phyloP scores from a whole-genome alignment of 1,284 basidiomycete species.

The Cryptococcus maquisensis region DNA sequence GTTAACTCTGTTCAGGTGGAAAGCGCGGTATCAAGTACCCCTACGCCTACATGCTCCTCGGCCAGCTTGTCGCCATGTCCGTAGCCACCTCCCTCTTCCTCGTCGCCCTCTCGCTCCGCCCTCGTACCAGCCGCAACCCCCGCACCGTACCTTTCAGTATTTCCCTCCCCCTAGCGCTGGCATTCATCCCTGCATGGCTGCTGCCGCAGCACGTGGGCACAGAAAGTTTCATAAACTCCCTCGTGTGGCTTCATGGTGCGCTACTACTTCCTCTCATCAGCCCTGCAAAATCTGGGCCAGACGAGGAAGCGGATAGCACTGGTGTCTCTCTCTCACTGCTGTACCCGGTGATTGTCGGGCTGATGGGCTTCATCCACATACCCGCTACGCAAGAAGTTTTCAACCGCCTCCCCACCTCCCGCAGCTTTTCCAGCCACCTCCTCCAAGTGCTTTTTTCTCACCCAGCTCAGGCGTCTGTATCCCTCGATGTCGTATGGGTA shows the following conservation, averaged over 20 bases:
- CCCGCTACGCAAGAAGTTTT: conserved; percentile 38
- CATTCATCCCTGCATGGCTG: conserved; percentile 54
- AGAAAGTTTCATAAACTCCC: conserved; percentile 57
- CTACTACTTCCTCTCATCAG: conserved; percentile 56
- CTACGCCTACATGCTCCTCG: conserved; percentile 70
- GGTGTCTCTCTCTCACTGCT: conserved; percentile 35
- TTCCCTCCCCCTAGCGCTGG: conserved; percentile 52
- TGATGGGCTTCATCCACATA: conserved; percentile 48
- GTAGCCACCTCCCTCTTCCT: conserved; percentile 66
- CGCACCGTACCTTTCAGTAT: conserved; percentile 23
- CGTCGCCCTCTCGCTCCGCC: conserved; percentile 55
- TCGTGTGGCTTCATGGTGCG: conserved; percentile 62
- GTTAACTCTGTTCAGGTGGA: conserved; percentile 43
- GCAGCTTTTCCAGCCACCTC: conserved; percentile 13
- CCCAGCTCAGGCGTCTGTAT: conserved; percentile 63
- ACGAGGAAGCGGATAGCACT: not conserved
- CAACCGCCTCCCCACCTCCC: conserved; percentile 7
- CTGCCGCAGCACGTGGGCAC: conserved; percentile 55
- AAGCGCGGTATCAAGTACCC: conserved; percentile 55
- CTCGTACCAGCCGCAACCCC: conserved; percentile 13
- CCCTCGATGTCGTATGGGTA: conserved; percentile 62
- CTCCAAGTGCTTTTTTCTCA: conserved; percentile 52
- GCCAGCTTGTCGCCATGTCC: conserved; percentile 68
- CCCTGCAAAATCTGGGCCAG: conserved; percentile 13
- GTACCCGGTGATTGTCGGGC: conserved; percentile 47